Percentiles rank a stretch among this genome's conserved stretches.
phyloP scores from a whole-genome alignment of 495 filamentous ascomycete species.

The Aspergillus panamensis region DNA sequence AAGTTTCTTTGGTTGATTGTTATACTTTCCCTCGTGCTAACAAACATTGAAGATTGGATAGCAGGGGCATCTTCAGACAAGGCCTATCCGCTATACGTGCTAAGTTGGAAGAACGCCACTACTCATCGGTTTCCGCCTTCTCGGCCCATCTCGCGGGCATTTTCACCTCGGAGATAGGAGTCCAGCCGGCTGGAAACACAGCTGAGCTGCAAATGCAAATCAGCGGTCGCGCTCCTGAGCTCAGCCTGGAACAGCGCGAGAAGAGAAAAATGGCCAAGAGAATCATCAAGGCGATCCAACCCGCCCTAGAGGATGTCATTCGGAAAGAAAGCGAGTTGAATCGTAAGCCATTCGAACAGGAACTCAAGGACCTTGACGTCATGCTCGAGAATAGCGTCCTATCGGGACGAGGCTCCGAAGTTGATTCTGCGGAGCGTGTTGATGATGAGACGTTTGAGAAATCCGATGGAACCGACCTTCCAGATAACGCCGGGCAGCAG shows the following conservation, averaged over 20 bases:
- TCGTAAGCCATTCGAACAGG: conserved; percentile 62
- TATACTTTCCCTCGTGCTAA: conserved; percentile 33
- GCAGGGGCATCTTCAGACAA: conserved; percentile 63
- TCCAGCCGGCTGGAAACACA: conserved; percentile 49
- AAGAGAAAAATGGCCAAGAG: conserved; percentile 71
- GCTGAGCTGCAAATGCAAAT: conserved; percentile 52
- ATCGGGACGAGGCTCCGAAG: conserved; percentile 40
- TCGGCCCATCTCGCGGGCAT: conserved; percentile 66
- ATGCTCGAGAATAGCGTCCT: conserved; percentile 61
- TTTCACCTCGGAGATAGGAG: conserved; percentile 64
- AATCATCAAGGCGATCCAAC: conserved; percentile 77
- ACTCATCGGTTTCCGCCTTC: conserved; percentile 72
- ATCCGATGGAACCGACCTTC: conserved; percentile 10
- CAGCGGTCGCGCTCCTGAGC: conserved; percentile 49
- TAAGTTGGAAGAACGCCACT: conserved; percentile 65
- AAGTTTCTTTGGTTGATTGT: conserved; percentile 37
- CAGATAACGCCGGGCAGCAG: background rate
- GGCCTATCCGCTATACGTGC: conserved; percentile 61
- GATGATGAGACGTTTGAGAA: conserved; percentile 26
- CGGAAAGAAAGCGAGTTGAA: conserved; percentile 76
- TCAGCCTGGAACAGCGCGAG: conserved; percentile 62
- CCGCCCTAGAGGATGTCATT: conserved; percentile 69
- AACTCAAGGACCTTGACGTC: conserved; percentile 67
- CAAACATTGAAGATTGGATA: conserved; percentile 58
- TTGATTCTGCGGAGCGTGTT: conserved; percentile 29